Percentiles rank a stretch among this genome's conserved stretches.
phyloP scores from a whole-genome alignment of 2,329 filamentous ascomycete species.

The Curvularia spicifera region DNA sequence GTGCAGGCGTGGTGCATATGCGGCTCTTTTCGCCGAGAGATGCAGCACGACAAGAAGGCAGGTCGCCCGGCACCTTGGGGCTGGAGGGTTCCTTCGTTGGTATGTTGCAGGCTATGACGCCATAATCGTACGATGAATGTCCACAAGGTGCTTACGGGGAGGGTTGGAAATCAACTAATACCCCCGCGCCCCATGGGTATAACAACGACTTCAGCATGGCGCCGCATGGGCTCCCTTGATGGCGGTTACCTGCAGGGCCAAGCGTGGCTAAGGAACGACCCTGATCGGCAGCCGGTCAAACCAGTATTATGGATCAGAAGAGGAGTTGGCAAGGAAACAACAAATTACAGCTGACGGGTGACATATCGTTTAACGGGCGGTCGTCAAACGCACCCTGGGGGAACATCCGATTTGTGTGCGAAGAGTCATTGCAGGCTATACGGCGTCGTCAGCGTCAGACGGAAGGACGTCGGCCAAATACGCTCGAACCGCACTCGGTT shows the following conservation, averaged over 20 bases:
- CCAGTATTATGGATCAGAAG: not conserved
- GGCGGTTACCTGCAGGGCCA: slow-evolving; percentile 9
- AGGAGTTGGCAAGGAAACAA: not conserved
- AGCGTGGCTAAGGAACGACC: slow-evolving; percentile 6
- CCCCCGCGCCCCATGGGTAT: not conserved
- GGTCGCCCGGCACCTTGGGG: not conserved
- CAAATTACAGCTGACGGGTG: not conserved
- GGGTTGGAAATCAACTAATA: not conserved
- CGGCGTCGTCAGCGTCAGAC: slow-evolving; percentile 9
- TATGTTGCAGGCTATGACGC: not conserved
- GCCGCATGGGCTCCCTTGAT: slow-evolving; percentile 2
- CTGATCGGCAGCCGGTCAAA: slow-evolving; percentile 6
- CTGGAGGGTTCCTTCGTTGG: not conserved
- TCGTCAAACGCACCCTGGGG: not conserved
- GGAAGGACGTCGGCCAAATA: slow-evolving; percentile 2
- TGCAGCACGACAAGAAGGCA: slow-evolving; percentile 3
- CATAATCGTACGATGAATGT: slow-evolving; percentile 1
- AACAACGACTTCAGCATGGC: not conserved
- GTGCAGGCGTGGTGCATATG: not conserved
- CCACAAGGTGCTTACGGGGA: not conserved
- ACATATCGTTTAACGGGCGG: not conserved
- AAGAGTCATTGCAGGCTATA: not conserved
- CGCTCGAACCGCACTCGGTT: not conserved
- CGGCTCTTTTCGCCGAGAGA: slow-evolving; percentile 1
- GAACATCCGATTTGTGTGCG: slow-evolving; percentile 2